Evolutionary conservation across 148 eudicot species (phyloP), one percentile per base, ranked within the genome.

Genomic region (Suaeda aralocaspica): DNA sequence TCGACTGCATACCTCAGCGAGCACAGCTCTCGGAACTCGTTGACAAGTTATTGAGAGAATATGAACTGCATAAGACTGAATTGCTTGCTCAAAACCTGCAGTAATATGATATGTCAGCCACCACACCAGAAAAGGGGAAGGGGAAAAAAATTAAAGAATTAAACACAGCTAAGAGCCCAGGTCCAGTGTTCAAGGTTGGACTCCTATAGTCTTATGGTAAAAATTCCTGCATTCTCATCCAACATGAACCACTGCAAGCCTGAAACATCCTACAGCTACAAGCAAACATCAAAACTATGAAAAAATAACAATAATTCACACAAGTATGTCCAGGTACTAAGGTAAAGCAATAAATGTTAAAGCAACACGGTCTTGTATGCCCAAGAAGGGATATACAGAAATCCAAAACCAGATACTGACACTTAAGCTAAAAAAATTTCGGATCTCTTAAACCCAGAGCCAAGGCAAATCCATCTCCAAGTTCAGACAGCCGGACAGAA

Each of bases 51-150:
- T 69, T 59, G 96, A 86, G 51, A 95, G 92, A 72, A 89, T 85
- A 77, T 95, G 99, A 72, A 88, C 63, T 66, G 93, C 97, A 86
- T 95, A 95, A 46, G 82, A 76, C 67, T 89, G 99, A 64, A 95
- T 79, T 55, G 99, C 97, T 78, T 91, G 92, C 80, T 95, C 97
- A 77, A 95, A 95, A 72, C 99, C 99, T 95, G 82, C 68, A 74
- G 34, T 9, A 41, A 21, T 12, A 66, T 9, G 26, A 39, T 45
- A n/a, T 21, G 48, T 76, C 66, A 71, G 75, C 28, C 31, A 78
- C 57, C 19, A 62, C 1, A 3, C 6, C 21, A 53, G 33, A 58
- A 28, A 45, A 22, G 51, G 33, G 56, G 34, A 34, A 29, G 29
- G 57, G n/a, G 10, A 41, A 44, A 19, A 7, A 29, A 14, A 59